These are phyloP conservation scores for Wickerhamiella sorbophila DNA, from an alignment of 805 yeast species.

Conservation along the genomic window DNA sequence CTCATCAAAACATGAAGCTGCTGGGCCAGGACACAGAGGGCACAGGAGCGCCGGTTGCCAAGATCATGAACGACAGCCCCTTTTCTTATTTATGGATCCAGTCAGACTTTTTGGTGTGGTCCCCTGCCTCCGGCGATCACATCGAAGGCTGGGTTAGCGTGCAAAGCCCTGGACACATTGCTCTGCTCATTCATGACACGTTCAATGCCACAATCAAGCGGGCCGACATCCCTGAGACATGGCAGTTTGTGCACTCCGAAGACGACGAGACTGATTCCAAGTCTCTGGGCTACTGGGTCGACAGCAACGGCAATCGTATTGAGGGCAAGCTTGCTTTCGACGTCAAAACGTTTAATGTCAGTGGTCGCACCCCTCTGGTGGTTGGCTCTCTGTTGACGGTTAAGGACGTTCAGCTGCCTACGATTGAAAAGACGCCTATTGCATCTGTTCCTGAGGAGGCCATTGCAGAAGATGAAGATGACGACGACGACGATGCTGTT, in stretches of 20 bases:
- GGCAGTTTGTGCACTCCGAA: slow-evolving; percentile 71
- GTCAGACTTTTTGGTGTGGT: slow-evolving; percentile 78
- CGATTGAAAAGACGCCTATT: not conserved
- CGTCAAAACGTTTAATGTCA: slow-evolving; percentile 41
- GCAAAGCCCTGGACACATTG: slow-evolving; percentile 92
- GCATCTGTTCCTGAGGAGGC: not conserved
- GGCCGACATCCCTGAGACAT: slow-evolving; percentile 66
- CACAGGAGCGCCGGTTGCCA: slow-evolving; percentile 37
- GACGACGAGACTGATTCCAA: slow-evolving; percentile 32
- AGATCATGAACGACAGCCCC: slow-evolving; percentile 66
- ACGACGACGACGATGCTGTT: slow-evolving; percentile 3
- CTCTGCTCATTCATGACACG: slow-evolving; percentile 78
- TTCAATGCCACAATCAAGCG: slow-evolving; percentile 88
- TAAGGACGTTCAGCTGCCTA: slow-evolving; percentile 13
- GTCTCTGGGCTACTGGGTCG: slow-evolving; percentile 80
- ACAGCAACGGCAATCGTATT: slow-evolving; percentile 53
- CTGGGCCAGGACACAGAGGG: slow-evolving; percentile 33
- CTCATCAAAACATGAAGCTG: slow-evolving; percentile 54
- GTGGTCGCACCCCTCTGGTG: slow-evolving; percentile 71
- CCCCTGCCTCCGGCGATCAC: slow-evolving; percentile 73
- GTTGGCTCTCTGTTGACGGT: slow-evolving; percentile 50
- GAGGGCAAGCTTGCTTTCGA: slow-evolving; percentile 75
- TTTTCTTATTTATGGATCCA: slow-evolving; percentile 78
- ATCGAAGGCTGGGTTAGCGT: slow-evolving; percentile 79
- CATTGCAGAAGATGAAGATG: not conserved